Evolutionary conservation across 257 asterid genomes (phyloP).

Genomic region (Galeopsis tetrahit): DNA sequence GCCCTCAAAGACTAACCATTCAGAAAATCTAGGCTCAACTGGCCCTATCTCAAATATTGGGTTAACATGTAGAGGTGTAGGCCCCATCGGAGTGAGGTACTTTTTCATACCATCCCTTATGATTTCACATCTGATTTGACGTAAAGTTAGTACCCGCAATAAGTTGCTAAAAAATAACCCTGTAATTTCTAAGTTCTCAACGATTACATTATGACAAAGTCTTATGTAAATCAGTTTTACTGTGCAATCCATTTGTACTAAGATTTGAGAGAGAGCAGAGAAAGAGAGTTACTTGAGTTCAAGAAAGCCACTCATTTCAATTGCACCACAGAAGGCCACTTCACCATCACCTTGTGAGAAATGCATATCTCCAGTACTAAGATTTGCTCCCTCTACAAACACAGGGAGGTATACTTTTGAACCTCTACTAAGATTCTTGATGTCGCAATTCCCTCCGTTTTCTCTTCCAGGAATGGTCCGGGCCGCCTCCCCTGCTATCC

Average conservation of each 20-base stretch:
- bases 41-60: slow-evolving; percentile 96
- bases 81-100: slow-evolving; percentile 99
- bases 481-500: slow-evolving; percentile 86
- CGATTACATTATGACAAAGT: background rate
- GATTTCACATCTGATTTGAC: slow-evolving; percentile 70
- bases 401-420: slow-evolving; percentile 94
- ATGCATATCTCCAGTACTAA: slow-evolving; percentile 97
- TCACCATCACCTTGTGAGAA: slow-evolving; percentile 98
- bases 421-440: slow-evolving; percentile 91
- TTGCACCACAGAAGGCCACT: slow-evolving; percentile 94
- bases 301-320: slow-evolving; percentile 97
- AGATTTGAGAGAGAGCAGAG: background rate
- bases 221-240: no score
- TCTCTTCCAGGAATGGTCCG: slow-evolving; percentile 96
- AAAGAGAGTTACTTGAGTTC: slow-evolving; percentile 79
- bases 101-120: slow-evolving; percentile 88
- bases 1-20: slow-evolving; percentile 96
- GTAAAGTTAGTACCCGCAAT: background rate
- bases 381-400: slow-evolving; percentile 95
- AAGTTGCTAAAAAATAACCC: background rate
- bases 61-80: slow-evolving; percentile 81
- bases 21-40: slow-evolving; percentile 90
- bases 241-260: no score
- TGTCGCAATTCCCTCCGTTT: slow-evolving; percentile 96
- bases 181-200: no score